Percentiles rank a stretch among this genome's conserved stretches.
These are phyloP conservation scores for Rhipidocladum racemiflorum DNA, from an alignment of 176 grass and related monocot species.

Conservation along the genomic window DNA sequence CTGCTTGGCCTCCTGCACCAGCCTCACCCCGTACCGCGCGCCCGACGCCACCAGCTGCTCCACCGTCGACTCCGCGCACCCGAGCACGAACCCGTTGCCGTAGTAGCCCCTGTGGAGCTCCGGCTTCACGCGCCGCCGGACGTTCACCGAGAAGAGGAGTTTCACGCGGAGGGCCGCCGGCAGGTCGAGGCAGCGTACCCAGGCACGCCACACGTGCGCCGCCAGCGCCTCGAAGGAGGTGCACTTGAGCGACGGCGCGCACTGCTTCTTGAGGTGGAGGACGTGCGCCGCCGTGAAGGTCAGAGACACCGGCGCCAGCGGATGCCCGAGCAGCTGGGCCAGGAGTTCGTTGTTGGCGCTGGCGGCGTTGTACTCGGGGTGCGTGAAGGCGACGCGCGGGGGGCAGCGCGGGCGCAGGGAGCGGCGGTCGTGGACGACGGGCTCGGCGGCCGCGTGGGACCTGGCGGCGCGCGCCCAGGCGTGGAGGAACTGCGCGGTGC, in stretches of 20 bases:
- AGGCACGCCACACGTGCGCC: slow-evolving; percentile 77
- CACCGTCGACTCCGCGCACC: slow-evolving; percentile 69
- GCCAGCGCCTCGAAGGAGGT: slow-evolving; percentile 93
- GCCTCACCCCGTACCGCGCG: slow-evolving; percentile 31
- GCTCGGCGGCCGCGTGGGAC: neutral
- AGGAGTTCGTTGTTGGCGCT: slow-evolving; percentile 10
- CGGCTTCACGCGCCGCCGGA: slow-evolving; percentile 54
- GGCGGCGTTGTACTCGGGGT: slow-evolving; percentile 58
- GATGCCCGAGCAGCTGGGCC: slow-evolving; percentile 44
- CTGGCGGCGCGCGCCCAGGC: slow-evolving; percentile 61
- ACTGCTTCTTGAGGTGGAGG: slow-evolving; percentile 60
- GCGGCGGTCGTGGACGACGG: slow-evolving; percentile 59
- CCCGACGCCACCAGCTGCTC: slow-evolving; percentile 29
- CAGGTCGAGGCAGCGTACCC: slow-evolving; percentile 64
- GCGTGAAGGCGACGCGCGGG: slow-evolving; percentile 59
- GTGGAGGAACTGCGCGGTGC: slow-evolving; percentile 76
- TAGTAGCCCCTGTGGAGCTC: slow-evolving; percentile 73
- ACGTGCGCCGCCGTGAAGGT: slow-evolving; percentile 74
- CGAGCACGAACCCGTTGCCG: slow-evolving; percentile 93
- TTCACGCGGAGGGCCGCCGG: slow-evolving; percentile 56
- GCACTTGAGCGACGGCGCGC: slow-evolving; percentile 59
- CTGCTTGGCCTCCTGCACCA: slow-evolving; percentile 77
- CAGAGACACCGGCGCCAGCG: slow-evolving; percentile 54
- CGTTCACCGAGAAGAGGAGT: slow-evolving; percentile 88
- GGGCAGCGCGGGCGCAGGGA: slow-evolving; percentile 63